These are phyloP conservation scores for Tirmania nivea DNA, from an alignment of 495 filamentous ascomycete species.

Conservation along the genomic window DNA sequence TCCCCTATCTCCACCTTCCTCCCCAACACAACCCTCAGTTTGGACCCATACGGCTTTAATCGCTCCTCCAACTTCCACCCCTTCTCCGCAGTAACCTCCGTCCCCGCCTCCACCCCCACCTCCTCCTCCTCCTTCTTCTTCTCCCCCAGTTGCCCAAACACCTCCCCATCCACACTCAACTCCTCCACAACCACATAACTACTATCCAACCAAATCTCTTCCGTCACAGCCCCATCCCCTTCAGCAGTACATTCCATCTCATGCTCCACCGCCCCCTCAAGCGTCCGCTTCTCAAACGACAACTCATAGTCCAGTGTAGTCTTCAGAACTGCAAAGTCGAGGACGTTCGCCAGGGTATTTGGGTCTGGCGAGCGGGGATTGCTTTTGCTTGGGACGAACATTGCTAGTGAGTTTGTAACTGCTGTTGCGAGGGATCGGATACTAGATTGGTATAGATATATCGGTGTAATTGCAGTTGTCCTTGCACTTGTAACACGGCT, in stretches of 20 bases:
- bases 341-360: conserved; percentile 81
- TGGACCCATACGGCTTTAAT: conserved; percentile 54
- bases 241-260: conserved; percentile 21
- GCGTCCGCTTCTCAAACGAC: conserved; percentile 51
- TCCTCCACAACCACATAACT: conserved; percentile 33
- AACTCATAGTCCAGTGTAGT: conserved; percentile 58
- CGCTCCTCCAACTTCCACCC: conserved; percentile 45
- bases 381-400: too few relatives aligned
- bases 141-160: conserved; percentile 36
- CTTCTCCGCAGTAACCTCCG: conserved; percentile 34
- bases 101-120: conserved; percentile 44
- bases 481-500: too few relatives aligned
- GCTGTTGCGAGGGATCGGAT: too few relatives aligned
- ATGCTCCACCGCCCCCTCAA: conserved; percentile 52
- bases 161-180: conserved; percentile 27
- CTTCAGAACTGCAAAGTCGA: conserved; percentile 59
- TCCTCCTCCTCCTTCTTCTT: conserved; percentile 26
- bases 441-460: too few relatives aligned
- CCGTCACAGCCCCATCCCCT: conserved; percentile 23
- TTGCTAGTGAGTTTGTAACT: too few relatives aligned
- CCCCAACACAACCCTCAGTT: conserved; percentile 49
- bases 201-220: conserved; percentile 70
- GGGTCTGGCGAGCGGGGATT: conserved; percentile 34
- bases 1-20: conserved; percentile 38
- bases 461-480: too few relatives aligned